A percentile compares a stretch with the other conserved stretches of the same genome.
Evolutionary conservation across 2,329 filamentous ascomycete genomes (phyloP).

Genomic region (Colletotrichum tabaci): DNA sequence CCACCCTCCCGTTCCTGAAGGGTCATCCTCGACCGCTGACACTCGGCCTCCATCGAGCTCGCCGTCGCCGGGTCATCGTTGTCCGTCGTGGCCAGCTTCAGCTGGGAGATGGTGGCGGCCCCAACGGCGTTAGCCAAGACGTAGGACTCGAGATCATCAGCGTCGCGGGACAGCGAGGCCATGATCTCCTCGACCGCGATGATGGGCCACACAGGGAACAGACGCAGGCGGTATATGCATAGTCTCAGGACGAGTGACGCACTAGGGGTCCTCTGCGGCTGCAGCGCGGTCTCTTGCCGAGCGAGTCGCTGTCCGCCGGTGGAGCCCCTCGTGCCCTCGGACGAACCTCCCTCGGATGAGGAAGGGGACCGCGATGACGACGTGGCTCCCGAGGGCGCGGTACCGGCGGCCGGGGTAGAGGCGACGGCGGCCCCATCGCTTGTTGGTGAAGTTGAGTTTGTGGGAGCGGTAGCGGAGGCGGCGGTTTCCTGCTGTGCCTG

Average conservation of each 20-base stretch:
- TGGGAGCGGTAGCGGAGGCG: not conserved
- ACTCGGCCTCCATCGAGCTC: constrained; percentile 54
- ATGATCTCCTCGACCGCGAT: constrained; percentile 61
- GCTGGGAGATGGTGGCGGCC: constrained; percentile 64
- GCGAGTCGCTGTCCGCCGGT: constrained; percentile 7
- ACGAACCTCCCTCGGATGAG: constrained; percentile 29
- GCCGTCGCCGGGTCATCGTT: constrained; percentile 51
- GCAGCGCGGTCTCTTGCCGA: constrained; percentile 20
- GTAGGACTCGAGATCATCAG: constrained; percentile 53
- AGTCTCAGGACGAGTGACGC: constrained; percentile 48
- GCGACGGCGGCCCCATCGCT: constrained; percentile 5
- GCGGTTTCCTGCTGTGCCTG: constrained; percentile 46
- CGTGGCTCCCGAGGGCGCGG: constrained; percentile 10
- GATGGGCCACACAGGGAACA: constrained; percentile 68
- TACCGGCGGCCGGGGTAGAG: constrained; percentile 1
- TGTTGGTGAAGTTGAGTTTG: constrained; percentile 9
- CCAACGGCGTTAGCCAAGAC: constrained; percentile 62
- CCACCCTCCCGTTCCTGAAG: constrained; percentile 48
- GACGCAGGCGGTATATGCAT: constrained; percentile 63
- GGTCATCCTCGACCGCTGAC: constrained; percentile 48
- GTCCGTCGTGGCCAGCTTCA: constrained; percentile 57
- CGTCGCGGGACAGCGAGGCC: constrained; percentile 52
- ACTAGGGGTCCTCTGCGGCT: constrained; percentile 36
- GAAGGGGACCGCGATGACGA: constrained; percentile 31
- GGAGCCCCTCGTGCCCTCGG: constrained; percentile 18